Evolutionary conservation across 106 monocot species (phyloP).

Genomic region (Vanilla planifolia): DNA sequence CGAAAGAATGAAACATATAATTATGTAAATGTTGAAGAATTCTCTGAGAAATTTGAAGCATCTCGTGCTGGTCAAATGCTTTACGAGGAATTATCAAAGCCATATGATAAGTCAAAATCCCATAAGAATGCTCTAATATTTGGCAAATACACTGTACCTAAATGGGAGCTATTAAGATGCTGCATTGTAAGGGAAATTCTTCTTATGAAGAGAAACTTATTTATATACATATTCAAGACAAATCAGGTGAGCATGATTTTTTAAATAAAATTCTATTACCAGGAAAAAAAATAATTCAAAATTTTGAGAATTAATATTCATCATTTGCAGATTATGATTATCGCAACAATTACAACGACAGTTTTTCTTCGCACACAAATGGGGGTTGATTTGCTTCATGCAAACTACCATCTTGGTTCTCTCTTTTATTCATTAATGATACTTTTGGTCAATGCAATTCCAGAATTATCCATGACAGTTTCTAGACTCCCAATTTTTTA

Average conservation of each 20-base stretch:
- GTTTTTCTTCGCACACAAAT: slow-evolving; percentile 14
- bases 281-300: too few relatives aligned
- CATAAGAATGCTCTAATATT: slow-evolving; percentile 4
- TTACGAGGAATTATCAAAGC: slow-evolving; percentile 4
- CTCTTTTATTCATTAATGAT: slow-evolving; percentile 15
- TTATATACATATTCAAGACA: slow-evolving; percentile 4
- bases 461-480: slow-evolving; percentile 14
- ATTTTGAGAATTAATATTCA: neutral
- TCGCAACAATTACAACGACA: slow-evolving; percentile 22
- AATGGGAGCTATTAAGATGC: slow-evolving; percentile 16
- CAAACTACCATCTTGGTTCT: slow-evolving; percentile 10
- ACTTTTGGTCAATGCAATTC: slow-evolving; percentile 15
- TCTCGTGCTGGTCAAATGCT: slow-evolving; percentile 1
- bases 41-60: slow-evolving; percentile 7
- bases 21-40: neutral
- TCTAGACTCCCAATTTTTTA: slow-evolving; percentile 18
- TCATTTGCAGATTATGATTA: neutral
- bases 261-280: too few relatives aligned
- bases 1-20: slow-evolving; percentile 1
- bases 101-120: neutral
- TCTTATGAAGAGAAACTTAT: slow-evolving; percentile 13
- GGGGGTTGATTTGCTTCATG: slow-evolving; percentile 8
- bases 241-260: neutral
- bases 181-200: slow-evolving; percentile 14
- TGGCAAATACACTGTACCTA: neutral